Evolutionary conservation across 2,329 filamentous ascomycete genomes (phyloP).

Genomic region (Aureobasidium vineae): DNA sequence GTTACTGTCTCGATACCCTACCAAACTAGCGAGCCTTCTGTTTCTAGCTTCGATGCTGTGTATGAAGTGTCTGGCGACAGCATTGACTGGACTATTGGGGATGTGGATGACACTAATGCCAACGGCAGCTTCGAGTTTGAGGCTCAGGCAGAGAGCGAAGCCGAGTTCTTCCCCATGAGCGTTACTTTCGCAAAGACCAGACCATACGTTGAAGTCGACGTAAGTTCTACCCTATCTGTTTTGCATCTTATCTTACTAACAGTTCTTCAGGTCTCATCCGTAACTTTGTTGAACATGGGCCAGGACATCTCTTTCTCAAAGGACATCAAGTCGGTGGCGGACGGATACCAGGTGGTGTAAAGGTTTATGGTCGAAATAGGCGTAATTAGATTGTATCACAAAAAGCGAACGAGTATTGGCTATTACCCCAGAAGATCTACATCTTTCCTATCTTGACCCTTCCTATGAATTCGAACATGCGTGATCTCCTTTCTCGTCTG

Average conservation of each 20-base stretch:
- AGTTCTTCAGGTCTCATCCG: constrained; percentile 59
- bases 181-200: constrained; percentile 82
- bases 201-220: constrained; percentile 90
- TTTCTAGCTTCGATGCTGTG: constrained; percentile 89
- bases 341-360: constrained; percentile 75
- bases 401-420: constrained; percentile 22
- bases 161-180: constrained; percentile 97
- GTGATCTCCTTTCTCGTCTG: neutral
- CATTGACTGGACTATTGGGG: constrained; percentile 90
- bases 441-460: neutral
- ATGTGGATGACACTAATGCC: constrained; percentile 75
- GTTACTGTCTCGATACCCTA: constrained; percentile 89
- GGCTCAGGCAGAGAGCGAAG: constrained; percentile 79
- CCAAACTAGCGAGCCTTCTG: constrained; percentile 74
- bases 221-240: constrained; percentile 52
- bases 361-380: neutral
- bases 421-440: neutral
- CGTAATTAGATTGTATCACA: constrained; percentile 21
- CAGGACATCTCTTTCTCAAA: constrained; percentile 81
- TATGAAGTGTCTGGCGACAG: constrained; percentile 93
- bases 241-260: constrained; percentile 33
- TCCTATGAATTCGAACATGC: neutral
- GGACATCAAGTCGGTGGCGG: constrained; percentile 73
- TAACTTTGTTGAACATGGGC: constrained; percentile 69
- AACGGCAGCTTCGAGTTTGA: constrained; percentile 95